Evolutionary conservation across 768 basidiomycete genomes (phyloP), one percentile per base, ranked within the genome.

Genomic region (Mycena rebaudengoi): DNA sequence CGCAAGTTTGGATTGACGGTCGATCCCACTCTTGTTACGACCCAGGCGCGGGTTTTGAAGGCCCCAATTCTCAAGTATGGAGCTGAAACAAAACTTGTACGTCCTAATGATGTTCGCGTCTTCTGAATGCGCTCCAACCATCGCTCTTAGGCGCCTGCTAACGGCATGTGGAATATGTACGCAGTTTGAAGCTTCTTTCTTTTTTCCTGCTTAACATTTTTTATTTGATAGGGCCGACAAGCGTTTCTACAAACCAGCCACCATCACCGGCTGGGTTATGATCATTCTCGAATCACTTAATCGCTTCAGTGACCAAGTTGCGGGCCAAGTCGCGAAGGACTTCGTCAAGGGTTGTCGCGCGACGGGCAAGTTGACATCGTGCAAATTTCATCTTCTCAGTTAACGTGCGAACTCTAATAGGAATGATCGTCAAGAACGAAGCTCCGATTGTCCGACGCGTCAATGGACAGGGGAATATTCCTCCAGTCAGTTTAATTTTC

Each of bases 161-260:
- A 91, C 51, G 92, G 92, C 5, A 73, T 86, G 0, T 94, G 92
- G 92, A 94, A 94, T 54, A 91, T 94, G 92, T 68, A 21, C 48
- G 66, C 50, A 10, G 26, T 1, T 33, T 46, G 1, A 20, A n/a
- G n/a, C n/a, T n/a, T n/a, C 26, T n/a, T 4, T 10, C 7, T 6
- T 39, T 48, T 8, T 7, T n/a, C 13, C 25, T 3, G 3, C 10
- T 8, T 50, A 32, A 83, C 82, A 69, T 57, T 35, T 85, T 82
- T 0, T 68, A 71, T 0, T 82, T 84, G 28, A 84, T 85, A 37
- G 75, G 82, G 81, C 91, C 2, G 89, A 91, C 64, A 91, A 91
- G 65, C 79, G 81, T 25, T 92, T 94, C 75, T 89, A 79, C 74
- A 76, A 74, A 46, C 85, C 90, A 0, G 81, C 74, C 2, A 73